Evolutionary conservation across 31 red algal species (phyloP).

Genomic region (Endocladia muricata): DNA sequence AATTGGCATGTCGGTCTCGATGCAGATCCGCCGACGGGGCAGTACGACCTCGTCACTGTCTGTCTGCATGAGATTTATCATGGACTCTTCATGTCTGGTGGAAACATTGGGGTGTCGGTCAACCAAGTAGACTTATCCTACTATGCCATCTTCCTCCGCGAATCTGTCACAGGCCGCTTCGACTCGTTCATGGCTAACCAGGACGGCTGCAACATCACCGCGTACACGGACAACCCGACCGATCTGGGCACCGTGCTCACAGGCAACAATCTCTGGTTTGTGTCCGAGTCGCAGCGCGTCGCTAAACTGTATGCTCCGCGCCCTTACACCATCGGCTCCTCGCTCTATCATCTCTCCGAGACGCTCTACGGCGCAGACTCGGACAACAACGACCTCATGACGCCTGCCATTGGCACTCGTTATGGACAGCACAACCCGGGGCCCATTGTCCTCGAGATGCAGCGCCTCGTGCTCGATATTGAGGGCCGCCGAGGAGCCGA

Average conservation of each 20-base stretch:
- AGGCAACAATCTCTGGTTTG: slow-evolving; percentile 70
- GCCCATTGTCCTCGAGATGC: slow-evolving; percentile 24
- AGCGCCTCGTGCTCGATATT: slow-evolving; percentile 28
- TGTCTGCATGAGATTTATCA: slow-evolving; percentile 75
- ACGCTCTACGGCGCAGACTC: slow-evolving; percentile 12
- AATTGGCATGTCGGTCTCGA: slow-evolving; percentile 59
- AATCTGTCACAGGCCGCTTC: slow-evolving; percentile 32
- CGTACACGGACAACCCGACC: slow-evolving; percentile 29
- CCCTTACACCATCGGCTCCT: slow-evolving; percentile 35
- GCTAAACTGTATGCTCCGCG: slow-evolving; percentile 55
- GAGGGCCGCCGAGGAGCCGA: slow-evolving; percentile 13
- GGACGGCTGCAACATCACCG: slow-evolving; percentile 50
- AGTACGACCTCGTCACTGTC: slow-evolving; percentile 69
- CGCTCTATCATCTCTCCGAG: slow-evolving; percentile 72
- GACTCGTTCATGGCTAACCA: slow-evolving; percentile 79
- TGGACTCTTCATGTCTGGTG: slow-evolving; percentile 63
- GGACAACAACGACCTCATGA: slow-evolving; percentile 66
- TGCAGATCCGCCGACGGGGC: slow-evolving; percentile 11
- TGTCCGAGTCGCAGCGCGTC: slow-evolving; percentile 8
- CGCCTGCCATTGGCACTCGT: slow-evolving; percentile 44
- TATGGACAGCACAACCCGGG: slow-evolving; percentile 64
- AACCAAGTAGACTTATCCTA: slow-evolving; percentile 31
- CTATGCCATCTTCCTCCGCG: slow-evolving; percentile 36
- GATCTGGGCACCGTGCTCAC: slow-evolving; percentile 61
- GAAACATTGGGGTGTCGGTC: slow-evolving; percentile 28